Evolutionary conservation across 352 stramenopile genomes (phyloP).

Genomic region (Phytophthora podocarpi): DNA sequence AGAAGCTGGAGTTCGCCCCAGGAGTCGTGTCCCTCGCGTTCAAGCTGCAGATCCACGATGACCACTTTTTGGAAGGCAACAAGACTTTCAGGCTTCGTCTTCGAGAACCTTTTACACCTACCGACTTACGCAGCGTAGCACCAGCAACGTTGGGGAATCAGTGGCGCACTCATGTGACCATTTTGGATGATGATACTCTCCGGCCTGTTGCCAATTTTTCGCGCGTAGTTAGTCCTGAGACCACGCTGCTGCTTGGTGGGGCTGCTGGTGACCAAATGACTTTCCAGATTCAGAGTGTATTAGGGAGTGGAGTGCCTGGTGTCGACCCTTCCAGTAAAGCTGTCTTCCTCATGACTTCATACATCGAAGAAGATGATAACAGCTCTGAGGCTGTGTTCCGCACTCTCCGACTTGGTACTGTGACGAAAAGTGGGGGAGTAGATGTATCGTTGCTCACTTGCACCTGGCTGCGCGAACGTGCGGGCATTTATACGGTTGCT

Average conservation of each 20-base stretch:
- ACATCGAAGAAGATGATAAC: conserved; percentile 28
- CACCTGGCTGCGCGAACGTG: conserved; percentile 50
- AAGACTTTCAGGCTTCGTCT: conserved; percentile 74
- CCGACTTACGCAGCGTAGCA: conserved; percentile 16
- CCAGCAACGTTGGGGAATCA: conserved; percentile 62
- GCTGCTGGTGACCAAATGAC: conserved; percentile 44
- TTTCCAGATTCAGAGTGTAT: conserved; percentile 63
- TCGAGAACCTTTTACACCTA: conserved; percentile 33
- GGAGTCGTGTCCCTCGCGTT: conserved; percentile 89
- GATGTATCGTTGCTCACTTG: conserved; percentile 31
- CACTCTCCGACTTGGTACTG: conserved; percentile 15
- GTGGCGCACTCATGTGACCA: conserved; percentile 64
- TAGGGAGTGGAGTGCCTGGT: conserved; percentile 43
- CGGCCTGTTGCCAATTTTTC: conserved; percentile 48
- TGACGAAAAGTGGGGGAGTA: conserved; percentile 14
- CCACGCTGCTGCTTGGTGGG: conserved; percentile 39
- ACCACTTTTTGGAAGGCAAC: conserved; percentile 72
- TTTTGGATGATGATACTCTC: conserved; percentile 65
- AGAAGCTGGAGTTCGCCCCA: conserved; percentile 77
- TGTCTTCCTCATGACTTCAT: conserved; percentile 28
- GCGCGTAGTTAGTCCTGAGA: conserved; percentile 34
- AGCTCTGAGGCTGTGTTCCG: conserved; percentile 22
- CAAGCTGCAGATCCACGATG: conserved; percentile 92
- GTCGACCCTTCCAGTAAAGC: conserved; percentile 16
- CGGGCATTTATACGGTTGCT: conserved; percentile 54